Base-by-base conservation (phyloP, 2,329 filamentous ascomycete species). In the Verticillium zaregamsianum region DNA sequence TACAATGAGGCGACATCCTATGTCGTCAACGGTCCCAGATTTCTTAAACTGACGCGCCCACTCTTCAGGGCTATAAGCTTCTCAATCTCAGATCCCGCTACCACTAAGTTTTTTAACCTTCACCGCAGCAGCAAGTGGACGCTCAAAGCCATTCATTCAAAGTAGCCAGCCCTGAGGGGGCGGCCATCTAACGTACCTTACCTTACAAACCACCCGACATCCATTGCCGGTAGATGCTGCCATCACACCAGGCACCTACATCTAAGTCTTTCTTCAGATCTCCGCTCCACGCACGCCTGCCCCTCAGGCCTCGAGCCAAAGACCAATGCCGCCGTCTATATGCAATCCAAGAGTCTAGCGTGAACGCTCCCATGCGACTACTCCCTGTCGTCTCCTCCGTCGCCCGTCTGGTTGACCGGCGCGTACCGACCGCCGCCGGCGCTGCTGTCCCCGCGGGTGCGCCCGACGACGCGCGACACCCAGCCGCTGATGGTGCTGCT, bases 401-500 rank as follows among this genome's bases (percentile, higher is more conserved):
- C 74, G 59, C 79, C 77, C 59, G 74, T 72, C 62, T 80, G 78
- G 23, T 75, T 77, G 54, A 80, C 65, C 5, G 77, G 77, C 49
- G 76, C 76, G 65, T 78, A 76, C 12, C 74, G 71, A 12, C 64
- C 62, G 45, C 66, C 65, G 57, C 76, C 78, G 59, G 72, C 72
- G 20, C 69, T 65, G 65, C 76, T 77, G 55, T 73, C 72, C 5
- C 75, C 74, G 32, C 77, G 72, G 60, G 75, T 76, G 35, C 76
- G 72, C 20, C 74, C 70, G 7, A 77, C 76, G 14, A 79, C 73
- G 59, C 77, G 70, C 3, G 76, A 77, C 7, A 80, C 65, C 83
- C 83, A 86, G 9, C 81, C 81, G 31, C 80, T 77, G 39, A 85
- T 66, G 59, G 63, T 75, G 61, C 80, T 73, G 62, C 77, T 72